phyloP scores from a whole-genome alignment of 2,329 filamentous ascomycete species.

The Microdochium paspali region DNA sequence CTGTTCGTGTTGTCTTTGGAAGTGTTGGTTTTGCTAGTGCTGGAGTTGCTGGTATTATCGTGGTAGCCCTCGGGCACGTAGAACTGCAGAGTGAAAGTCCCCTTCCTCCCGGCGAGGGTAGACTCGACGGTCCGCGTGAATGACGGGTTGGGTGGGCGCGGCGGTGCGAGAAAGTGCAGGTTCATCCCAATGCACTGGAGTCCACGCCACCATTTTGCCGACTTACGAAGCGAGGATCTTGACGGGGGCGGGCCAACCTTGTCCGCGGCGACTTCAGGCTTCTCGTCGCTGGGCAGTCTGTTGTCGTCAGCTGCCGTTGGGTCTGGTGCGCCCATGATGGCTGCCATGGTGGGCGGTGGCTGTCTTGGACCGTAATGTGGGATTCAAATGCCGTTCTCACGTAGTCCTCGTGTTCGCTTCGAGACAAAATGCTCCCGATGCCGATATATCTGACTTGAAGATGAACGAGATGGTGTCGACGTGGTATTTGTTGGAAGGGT shows the following conservation, averaged over 20 bases:
- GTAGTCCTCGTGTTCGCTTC: too few relatives aligned
- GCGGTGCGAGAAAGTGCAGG: slow-evolving; percentile 52
- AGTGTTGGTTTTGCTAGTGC: too few relatives aligned
- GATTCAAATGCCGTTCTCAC: too few relatives aligned
- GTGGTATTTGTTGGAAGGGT: too few relatives aligned
- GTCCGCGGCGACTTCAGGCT: slow-evolving; percentile 11
- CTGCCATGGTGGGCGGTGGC: not conserved
- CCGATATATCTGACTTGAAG: too few relatives aligned
- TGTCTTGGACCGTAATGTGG: not conserved
- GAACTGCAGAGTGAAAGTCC: slow-evolving; percentile 28
- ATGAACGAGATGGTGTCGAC: too few relatives aligned
- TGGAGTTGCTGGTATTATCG: too few relatives aligned
- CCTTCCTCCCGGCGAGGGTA: slow-evolving; percentile 20
- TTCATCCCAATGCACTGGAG: slow-evolving; percentile 62
- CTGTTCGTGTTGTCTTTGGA: too few relatives aligned
- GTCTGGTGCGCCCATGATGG: not conserved
- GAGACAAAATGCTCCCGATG: too few relatives aligned
- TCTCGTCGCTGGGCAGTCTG: slow-evolving; percentile 6
- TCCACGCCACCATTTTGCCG: slow-evolving; percentile 57
- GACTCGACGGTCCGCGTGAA: slow-evolving; percentile 49
- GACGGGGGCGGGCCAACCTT: slow-evolving; percentile 22
- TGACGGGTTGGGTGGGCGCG: slow-evolving; percentile 47
- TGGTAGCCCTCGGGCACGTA: slow-evolving; percentile 30
- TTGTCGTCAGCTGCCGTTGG: slow-evolving; percentile 2
- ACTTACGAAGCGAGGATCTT: slow-evolving; percentile 51